Conservation (phyloP, 192 early-diverging fungal genomes). For the Dimargaris xerosporica region DNA sequence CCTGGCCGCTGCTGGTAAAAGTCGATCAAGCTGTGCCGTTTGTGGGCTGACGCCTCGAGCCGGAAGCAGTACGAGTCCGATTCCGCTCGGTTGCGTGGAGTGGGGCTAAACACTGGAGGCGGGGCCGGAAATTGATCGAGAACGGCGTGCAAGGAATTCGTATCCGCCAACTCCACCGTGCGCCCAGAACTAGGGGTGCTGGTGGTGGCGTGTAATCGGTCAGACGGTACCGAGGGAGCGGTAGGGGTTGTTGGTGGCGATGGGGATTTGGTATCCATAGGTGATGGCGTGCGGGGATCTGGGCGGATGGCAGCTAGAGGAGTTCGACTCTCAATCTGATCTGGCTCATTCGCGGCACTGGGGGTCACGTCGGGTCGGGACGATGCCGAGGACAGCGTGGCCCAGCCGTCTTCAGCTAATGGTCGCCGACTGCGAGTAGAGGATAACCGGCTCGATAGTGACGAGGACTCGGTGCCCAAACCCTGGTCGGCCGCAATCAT, state of each 20-base stretch:
- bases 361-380: background rate
- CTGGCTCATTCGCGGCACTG: background rate
- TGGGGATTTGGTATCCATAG: background rate
- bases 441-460: conserved; percentile 1
- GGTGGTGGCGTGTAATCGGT: background rate
- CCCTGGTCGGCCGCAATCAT: conserved; percentile 8
- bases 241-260: background rate
- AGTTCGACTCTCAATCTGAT: background rate
- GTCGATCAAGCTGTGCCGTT: background rate
- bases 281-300: background rate
- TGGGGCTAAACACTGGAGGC: background rate
- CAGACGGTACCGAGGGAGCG: background rate
- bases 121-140: conserved; percentile 9
- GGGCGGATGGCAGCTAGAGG: background rate
- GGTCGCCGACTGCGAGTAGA: background rate
- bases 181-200: background rate
- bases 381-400: background rate
- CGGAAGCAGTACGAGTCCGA: background rate
- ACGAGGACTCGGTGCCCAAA: background rate
- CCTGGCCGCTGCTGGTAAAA: background rate
- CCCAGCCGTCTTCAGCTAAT: background rate
- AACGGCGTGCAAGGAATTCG: background rate
- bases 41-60: background rate
- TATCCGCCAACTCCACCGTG: background rate
- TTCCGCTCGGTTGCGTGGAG: background rate